These are phyloP conservation scores for Neoboletus subvelutipes DNA, from an alignment of 768 basidiomycete genomes.

Conservation along the genomic window DNA sequence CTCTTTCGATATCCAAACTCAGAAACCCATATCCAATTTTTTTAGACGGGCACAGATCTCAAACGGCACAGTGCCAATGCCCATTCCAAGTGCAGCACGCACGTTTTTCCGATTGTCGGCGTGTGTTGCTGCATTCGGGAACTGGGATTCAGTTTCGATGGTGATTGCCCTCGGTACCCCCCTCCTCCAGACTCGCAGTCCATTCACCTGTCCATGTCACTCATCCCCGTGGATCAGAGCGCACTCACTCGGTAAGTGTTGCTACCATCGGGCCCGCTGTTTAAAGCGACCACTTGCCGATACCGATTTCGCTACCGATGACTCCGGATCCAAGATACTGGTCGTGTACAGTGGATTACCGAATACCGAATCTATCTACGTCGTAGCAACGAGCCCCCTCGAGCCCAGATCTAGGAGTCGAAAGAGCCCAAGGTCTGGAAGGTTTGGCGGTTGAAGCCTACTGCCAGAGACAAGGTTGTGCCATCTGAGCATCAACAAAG, in stretches of 20 bases:
- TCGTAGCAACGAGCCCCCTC: not conserved
- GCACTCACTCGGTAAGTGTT: not conserved
- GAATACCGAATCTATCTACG: not conserved
- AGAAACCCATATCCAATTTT: not conserved
- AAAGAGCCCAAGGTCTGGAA: not conserved
- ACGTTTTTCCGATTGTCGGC: not conserved
- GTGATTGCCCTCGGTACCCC: not conserved
- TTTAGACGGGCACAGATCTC: not conserved
- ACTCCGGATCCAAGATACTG: not conserved
- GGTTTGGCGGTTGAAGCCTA: not conserved
- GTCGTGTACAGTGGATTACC: not conserved
- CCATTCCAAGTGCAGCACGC: not conserved
- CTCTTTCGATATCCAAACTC: conserved; percentile 2
- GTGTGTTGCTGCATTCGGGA: not conserved
- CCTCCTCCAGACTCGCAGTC: not conserved
- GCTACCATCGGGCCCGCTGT: not conserved
- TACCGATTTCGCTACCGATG: not conserved
- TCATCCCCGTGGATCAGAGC: not conserved
- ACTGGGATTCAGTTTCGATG: not conserved
- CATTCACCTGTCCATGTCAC: not conserved
- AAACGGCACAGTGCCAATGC: no score
- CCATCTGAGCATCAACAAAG: not conserved
- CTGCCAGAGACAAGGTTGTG: not conserved
- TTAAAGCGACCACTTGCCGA: not conserved
- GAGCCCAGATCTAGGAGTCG: not conserved